Evolutionary conservation across 805 yeast species (phyloP).

Genomic region (Wickerhamomyces mucosus): DNA sequence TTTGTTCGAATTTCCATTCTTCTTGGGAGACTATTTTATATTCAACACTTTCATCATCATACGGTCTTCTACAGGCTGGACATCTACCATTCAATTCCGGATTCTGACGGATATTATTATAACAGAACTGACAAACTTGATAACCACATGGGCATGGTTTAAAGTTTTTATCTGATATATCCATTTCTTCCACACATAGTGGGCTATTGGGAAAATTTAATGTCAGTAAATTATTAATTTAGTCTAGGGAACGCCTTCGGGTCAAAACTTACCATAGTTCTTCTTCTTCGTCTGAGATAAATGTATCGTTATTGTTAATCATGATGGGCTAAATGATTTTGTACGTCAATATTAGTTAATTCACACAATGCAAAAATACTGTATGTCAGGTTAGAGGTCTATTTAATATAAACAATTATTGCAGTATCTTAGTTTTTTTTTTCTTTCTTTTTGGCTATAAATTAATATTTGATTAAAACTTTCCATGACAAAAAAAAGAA

Average conservation of each 20-base stretch:
- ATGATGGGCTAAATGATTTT: too few species aligned
- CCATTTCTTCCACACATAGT: slow-evolving; percentile 96
- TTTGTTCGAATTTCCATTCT: slow-evolving; percentile 73
- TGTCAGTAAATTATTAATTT: too few species aligned
- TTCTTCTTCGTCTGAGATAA: slow-evolving; percentile 72
- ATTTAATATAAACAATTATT: not conserved
- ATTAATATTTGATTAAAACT: too few species aligned
- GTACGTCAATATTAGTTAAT: too few species aligned
- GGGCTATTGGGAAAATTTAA: slow-evolving; percentile 46
- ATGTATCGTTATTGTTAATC: slow-evolving; percentile 36
- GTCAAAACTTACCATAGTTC: slow-evolving; percentile 53
- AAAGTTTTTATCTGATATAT: slow-evolving; percentile 89
- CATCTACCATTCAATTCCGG: slow-evolving; percentile 94
- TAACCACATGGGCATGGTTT: slow-evolving; percentile 99
- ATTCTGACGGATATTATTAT: slow-evolving; percentile 90
- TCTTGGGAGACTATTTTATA: slow-evolving; percentile 78
- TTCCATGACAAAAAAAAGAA: too few species aligned
- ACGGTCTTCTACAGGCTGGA: slow-evolving; percentile 93
- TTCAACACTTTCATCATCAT: slow-evolving; percentile 89
- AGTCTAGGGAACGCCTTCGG: not conserved
- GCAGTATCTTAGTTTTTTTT: not conserved
- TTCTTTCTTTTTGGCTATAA: too few species aligned
- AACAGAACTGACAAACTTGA: slow-evolving; percentile 96
- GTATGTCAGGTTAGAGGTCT: not conserved
- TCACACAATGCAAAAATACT: too few species aligned